Evolutionary conservation across 1,284 basidiomycete species (phyloP), one percentile per base, ranked within the genome.

Genomic region (Leucoagaricus sp.): DNA sequence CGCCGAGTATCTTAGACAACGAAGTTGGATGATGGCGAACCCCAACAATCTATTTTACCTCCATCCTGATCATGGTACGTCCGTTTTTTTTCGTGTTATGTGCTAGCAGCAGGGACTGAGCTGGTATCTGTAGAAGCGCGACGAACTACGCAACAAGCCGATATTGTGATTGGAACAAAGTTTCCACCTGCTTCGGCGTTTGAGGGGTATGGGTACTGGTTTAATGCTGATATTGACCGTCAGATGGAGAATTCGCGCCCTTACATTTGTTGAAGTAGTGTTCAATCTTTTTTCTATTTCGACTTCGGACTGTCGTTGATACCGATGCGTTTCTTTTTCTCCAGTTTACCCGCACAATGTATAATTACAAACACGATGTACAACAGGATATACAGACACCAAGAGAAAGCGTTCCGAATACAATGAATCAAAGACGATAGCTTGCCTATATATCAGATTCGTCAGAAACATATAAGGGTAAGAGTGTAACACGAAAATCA

Each of bases 191-290:
- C 21, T 3, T 6, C 13, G 6, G 19, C 9, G 7, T 36, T 34
- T 26, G 49, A 50, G 19, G 49, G 49, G 8, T 50, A 50, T 29
- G 33, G 34, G 15, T 40, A 50, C 25, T 50, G 49, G 49, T 26
- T 50, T 6, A 23, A 17, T 17, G 38, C 36, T n/a, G 23, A 50
- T 28, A 13, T 25, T 12, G 26, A 50, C 19, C 36, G 17, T n/a
- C 23, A 23, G 49, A 40, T 50, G 25, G 49, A 50, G 17, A 40
- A 26, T n/a, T 19, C 41, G 5, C 49, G 49, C 13, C 34, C 47
- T 17, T 49, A 34, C 21, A 36, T 41, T 28, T 19, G 34, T 17
- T 50, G 29, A 29, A 7, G n/a, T n/a, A n/a, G n/a, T n/a, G n/a
- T n/a, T n/a, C 13, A 33, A 33, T 33, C 31, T 12, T 33, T 33